Base-by-base conservation (phyloP, 192 early-diverging fungal genomes). In the Dimargaris verticillata region DNA sequence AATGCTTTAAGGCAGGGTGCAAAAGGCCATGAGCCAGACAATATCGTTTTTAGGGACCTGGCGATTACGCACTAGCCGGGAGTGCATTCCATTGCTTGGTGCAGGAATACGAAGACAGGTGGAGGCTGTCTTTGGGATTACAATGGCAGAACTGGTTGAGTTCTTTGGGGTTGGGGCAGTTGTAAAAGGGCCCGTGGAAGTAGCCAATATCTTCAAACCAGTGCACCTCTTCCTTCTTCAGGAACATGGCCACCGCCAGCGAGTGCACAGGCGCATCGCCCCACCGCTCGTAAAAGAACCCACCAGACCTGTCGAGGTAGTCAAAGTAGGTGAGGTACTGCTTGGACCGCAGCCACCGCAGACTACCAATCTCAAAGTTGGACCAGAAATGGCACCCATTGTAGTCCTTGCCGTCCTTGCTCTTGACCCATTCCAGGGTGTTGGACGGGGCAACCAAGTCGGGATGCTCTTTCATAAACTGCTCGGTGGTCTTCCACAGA, bases 261-360 rank as follows among this genome's bases (percentile, higher is more conserved):
- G 81, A 80, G 62, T 87, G 85, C 0, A 88, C 78, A 1, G 86
- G 75, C 10, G 75, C 75, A 44, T 76, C 74, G 17, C 83, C 77
- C 77, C 79, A 86, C 20, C 85, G 69, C 68, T 88, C 89, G 62
- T 93, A 93, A 62, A 87, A 93, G 77, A 91, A 92, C 12, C 91
- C 91, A 38, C 91, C 89, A 2, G 76, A 63, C 47, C 78, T 64
- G 62, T 93, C 91, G 28, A 93, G 69, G 44, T 80, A 77, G 24
- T 83, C 70, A 63, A 89, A 88, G 61, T 78, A 89, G 41, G 70
- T 70, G 42, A 66, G 58, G 63, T 88, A 88, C 44, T 70, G 53
- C 10, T 68, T 43, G 45, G 70, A 74, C n/a, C 78, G 67, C 76
- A 80, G 77, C 10, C 85, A 72, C 51, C 83, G 71, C 6, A 86